Percentiles rank a stretch among this genome's conserved stretches.
phyloP scores from a whole-genome alignment of 768 basidiomycete genomes.

The Pulveroboletus frians region DNA sequence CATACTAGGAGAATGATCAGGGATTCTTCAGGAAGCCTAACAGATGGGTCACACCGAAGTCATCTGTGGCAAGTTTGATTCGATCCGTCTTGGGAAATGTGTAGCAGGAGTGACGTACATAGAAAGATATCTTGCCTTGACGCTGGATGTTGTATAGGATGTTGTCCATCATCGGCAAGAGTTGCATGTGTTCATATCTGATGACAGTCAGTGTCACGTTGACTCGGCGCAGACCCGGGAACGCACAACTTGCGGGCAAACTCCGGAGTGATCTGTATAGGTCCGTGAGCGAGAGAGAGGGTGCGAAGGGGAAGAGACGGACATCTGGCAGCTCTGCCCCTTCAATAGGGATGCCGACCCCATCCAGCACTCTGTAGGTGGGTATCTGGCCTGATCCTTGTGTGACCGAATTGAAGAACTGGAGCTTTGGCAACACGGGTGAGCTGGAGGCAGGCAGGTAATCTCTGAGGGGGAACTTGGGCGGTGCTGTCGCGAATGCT shows the following conservation, averaged over 20 bases:
- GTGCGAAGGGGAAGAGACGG: slow-evolving; percentile 11
- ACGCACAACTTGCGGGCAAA: slow-evolving; percentile 60
- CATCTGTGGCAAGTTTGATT: slow-evolving; percentile 48
- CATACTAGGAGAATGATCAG: slow-evolving; percentile 47
- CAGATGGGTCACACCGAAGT: slow-evolving; percentile 57
- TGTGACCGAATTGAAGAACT: slow-evolving; percentile 78
- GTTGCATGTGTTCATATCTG: slow-evolving; percentile 74
- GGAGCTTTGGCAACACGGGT: slow-evolving; percentile 61
- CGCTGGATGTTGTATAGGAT: slow-evolving; percentile 89
- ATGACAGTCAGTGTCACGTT: not conserved
- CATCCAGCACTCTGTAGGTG: slow-evolving; percentile 82
- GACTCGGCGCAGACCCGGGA: not conserved
- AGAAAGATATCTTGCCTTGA: slow-evolving; percentile 90
- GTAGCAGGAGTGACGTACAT: slow-evolving; percentile 44
- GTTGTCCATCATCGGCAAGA: slow-evolving; percentile 80
- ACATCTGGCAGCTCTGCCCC: slow-evolving; percentile 77
- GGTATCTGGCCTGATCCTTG: slow-evolving; percentile 63
- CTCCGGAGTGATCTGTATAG: slow-evolving; percentile 56
- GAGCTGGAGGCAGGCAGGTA: slow-evolving; percentile 44
- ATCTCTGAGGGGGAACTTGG: slow-evolving; percentile 13
- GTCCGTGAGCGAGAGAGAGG: slow-evolving; percentile 4
- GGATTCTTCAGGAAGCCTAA: not conserved
- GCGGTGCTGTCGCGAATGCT: slow-evolving; percentile 13
- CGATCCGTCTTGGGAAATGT: slow-evolving; percentile 5
- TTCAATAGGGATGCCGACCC: slow-evolving; percentile 65